phyloP scores from a whole-genome alignment of 257 asterid genomes.

The Coffea canephora region DNA sequence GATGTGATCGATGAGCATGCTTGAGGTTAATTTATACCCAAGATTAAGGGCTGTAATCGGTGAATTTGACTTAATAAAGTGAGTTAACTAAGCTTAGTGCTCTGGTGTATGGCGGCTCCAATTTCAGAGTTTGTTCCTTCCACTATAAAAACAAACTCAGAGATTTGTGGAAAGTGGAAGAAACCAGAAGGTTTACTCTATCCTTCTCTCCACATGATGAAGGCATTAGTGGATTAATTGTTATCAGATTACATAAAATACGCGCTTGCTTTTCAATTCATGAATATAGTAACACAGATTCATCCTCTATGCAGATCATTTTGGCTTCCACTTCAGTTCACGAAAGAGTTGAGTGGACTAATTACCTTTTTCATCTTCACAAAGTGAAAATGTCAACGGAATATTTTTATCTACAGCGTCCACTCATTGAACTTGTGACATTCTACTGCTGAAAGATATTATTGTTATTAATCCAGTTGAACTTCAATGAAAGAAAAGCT shows the following conservation, averaged over 20 bases:
- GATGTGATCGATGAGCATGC: not conserved
- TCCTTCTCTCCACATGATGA: not conserved
- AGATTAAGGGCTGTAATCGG: not conserved
- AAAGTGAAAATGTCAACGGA: not conserved
- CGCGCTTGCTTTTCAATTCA: not conserved
- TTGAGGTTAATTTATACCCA: conserved; percentile 20
- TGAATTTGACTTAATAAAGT: not conserved
- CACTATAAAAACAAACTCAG: not conserved
- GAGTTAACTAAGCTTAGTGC: conserved; percentile 4
- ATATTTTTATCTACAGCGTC: not conserved
- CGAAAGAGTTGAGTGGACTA: not conserved
- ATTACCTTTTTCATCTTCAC: not conserved
- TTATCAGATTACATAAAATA: conserved; percentile 15
- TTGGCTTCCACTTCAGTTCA: conserved; percentile 14
- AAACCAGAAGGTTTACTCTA: not conserved
- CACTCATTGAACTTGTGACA: not conserved
- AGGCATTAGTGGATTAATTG: conserved; percentile 11
- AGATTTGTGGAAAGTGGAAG: conserved; percentile 8
- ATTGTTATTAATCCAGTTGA: not conserved
- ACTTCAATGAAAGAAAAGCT: not conserved
- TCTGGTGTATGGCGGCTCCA: conserved; percentile 36
- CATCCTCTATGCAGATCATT: conserved; percentile 3
- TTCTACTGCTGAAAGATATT: not conserved
- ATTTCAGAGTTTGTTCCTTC: not conserved
- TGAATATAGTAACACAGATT: not conserved